These are phyloP conservation scores for Mycena crocata DNA, from an alignment of 768 basidiomycete genomes.

Conservation along the genomic window DNA sequence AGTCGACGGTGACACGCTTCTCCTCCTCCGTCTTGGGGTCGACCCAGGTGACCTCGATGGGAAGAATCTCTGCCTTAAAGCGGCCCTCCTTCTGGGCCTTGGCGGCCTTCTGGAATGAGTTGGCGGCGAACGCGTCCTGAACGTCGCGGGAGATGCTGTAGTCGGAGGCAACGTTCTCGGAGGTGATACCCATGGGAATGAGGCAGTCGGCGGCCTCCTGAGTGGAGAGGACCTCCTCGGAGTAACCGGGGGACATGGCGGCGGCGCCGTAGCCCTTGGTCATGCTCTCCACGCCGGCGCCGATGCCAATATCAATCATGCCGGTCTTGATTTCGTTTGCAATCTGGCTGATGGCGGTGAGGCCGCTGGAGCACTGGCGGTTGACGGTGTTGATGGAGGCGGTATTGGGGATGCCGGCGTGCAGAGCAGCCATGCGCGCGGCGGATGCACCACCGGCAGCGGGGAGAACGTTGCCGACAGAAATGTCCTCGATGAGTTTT, in stretches of 20 bases:
- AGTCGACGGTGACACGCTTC: conserved; percentile 75
- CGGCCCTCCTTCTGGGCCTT: conserved; percentile 83
- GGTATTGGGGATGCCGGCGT: conserved; percentile 86
- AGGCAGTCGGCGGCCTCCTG: conserved; percentile 84
- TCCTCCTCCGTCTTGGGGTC: conserved; percentile 83
- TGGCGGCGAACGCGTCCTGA: conserved; percentile 90
- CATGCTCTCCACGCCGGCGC: conserved; percentile 94
- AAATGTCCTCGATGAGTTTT: conserved; percentile 83
- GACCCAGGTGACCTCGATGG: conserved; percentile 74
- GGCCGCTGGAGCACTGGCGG: conserved; percentile 90
- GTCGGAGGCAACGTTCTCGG: conserved; percentile 90
- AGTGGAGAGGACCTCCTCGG: conserved; percentile 72
- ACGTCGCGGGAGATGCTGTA: conserved; percentile 76
- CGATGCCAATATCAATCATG: conserved; percentile 92
- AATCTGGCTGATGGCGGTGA: conserved; percentile 85
- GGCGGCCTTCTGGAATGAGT: conserved; percentile 87
- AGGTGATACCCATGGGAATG: conserved; percentile 93
- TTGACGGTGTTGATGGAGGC: conserved; percentile 86
- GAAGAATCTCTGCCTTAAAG: conserved; percentile 88
- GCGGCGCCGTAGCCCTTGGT: conserved; percentile 76
- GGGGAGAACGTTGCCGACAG: conserved; percentile 90
- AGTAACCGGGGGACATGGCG: conserved; percentile 67
- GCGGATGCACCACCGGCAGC: conserved; percentile 84
- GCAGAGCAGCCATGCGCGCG: conserved; percentile 89
- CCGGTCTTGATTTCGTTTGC: conserved; percentile 83